These are phyloP conservation scores for Neoboletus brunneissimus DNA, from an alignment of 768 basidiomycete species.

Conservation along the genomic window DNA sequence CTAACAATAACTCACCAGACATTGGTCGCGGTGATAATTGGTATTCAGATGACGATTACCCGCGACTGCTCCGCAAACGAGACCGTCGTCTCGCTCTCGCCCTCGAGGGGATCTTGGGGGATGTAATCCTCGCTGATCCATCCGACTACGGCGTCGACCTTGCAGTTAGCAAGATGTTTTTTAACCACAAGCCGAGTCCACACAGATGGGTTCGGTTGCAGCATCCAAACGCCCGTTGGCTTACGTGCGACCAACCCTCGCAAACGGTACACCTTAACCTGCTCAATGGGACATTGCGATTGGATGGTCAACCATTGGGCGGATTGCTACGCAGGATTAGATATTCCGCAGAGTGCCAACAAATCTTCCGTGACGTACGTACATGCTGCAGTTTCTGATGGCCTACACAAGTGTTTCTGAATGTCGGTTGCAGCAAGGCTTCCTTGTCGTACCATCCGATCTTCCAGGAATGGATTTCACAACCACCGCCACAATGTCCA, in stretches of 20 bases:
- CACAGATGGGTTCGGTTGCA: no score
- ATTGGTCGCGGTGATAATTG: no score
- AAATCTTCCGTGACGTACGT: neutral
- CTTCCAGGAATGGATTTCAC: neutral
- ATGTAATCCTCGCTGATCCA: neutral
- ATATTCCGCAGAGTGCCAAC: neutral
- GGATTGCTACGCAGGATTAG: conserved; percentile 5
- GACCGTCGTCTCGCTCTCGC: conserved; percentile 22
- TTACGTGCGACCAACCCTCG: neutral
- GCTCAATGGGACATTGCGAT: no score
- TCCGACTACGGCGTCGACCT: neutral
- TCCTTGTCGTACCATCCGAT: neutral
- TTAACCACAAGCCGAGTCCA: no score
- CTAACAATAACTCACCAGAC: no score
- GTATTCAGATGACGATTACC: no score
- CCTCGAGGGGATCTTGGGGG: conserved; percentile 11
- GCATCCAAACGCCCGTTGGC: no score
- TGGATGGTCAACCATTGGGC: neutral
- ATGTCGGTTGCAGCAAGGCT: neutral
- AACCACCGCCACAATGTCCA: neutral
- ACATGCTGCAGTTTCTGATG: neutral
- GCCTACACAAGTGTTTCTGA: neutral
- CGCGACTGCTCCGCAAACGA: conserved; percentile 10
- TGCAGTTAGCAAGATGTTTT: no score
- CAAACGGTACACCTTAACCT: conserved; percentile 1